phyloP scores from a whole-genome alignment of 2,329 filamentous ascomycete genomes.

The Berkeleyomyces rouxiae region DNA sequence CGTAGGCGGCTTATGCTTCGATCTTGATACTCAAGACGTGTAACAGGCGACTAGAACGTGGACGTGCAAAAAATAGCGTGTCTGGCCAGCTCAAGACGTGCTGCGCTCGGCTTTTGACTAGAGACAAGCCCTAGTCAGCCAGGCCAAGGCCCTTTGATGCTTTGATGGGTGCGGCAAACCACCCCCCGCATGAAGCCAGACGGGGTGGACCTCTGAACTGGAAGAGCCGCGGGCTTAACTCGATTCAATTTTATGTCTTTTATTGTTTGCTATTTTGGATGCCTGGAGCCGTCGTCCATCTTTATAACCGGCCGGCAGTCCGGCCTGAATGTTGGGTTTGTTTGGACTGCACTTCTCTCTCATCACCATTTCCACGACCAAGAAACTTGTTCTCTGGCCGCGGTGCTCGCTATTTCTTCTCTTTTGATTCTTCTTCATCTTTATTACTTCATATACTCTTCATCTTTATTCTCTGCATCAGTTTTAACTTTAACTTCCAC shows the following conservation, averaged over 20 bases:
- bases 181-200: background rate
- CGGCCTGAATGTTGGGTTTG: background rate
- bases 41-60: too few relatives aligned
- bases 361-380: background rate
- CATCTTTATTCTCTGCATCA: background rate
- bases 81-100: too few relatives aligned
- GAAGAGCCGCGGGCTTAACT: too few relatives aligned
- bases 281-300: background rate
- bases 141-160: too few relatives aligned
- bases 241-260: too few relatives aligned
- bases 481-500: background rate
- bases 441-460: background rate
- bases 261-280: background rate
- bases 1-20: too few relatives aligned
- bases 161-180: background rate
- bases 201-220: background rate
- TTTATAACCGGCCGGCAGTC: background rate
- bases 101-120: too few relatives aligned
- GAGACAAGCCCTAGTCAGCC: too few relatives aligned
- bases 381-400: background rate
- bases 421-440: background rate
- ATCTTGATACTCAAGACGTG: too few relatives aligned
- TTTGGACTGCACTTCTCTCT: too few relatives aligned
- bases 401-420: background rate
- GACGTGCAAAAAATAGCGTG: too few relatives aligned